Base-by-base conservation (phyloP, 805 yeast species). In the Ogataea degrootiae region DNA sequence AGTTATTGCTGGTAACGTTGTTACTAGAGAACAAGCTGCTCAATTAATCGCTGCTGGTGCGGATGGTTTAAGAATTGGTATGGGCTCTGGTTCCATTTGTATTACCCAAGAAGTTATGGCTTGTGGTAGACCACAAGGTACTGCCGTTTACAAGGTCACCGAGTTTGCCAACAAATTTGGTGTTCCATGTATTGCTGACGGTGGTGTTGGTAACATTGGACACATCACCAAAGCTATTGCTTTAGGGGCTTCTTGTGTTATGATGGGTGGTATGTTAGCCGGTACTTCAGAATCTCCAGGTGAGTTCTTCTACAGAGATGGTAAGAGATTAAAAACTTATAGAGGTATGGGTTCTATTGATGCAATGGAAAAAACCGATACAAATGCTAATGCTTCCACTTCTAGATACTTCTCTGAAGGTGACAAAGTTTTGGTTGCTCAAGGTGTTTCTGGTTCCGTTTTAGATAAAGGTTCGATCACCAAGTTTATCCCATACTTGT, bases 31-130 rank as follows among this genome's bases (percentile, higher is more conserved):
- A 72, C 99, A 94, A 78, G 98, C 99, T 59, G 99, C 99, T 52
- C 77, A 82, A 65, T 79, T 94, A 65, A 92, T 90, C 62, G 85
- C 79, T 61, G 97, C 96, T 45, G 99, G 99, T 73, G 96, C 96
- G 45, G 99, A 94, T 70, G 98, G 91, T 69, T 78, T 94, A 63
- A 89, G 98, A 80, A 92, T 94, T 60, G 99, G 99, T 75, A 94
- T 94, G 99, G 99, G 99, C 67, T 88, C 98, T 34, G 99, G 99
- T 64, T 89, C 97, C 53, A 95, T 95, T 69, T 94, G 99, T 80
- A 94, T 94, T 68, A 94, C 99, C 45, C 99, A 94, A 76, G 99
- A 94, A 76, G 99, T 94, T 51, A 94, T 94, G 99, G 99, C 99
- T 45, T 96, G 97, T 75, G 99, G 99, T 74, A 90, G 99, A 80